Evolutionary conservation across 177 flowering plant genomes (phyloP).

Genomic region (Tripterygium wilfordii): DNA sequence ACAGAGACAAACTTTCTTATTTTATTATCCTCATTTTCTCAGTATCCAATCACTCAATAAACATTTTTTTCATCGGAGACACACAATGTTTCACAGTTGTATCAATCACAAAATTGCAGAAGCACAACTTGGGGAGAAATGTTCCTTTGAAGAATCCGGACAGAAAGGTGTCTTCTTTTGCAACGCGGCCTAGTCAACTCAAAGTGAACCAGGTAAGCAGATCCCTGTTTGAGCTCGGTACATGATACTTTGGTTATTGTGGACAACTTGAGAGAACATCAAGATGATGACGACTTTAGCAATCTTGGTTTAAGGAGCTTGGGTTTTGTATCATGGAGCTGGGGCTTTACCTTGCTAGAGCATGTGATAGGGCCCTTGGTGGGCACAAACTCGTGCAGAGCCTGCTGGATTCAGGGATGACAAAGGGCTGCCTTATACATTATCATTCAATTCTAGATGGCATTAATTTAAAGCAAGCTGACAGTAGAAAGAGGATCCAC

Average conservation of each 20-base stretch:
- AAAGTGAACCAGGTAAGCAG: constrained; percentile 2
- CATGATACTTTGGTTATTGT: constrained; percentile 2
- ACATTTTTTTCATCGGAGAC: too few species aligned
- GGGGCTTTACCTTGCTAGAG: constrained; percentile 64
- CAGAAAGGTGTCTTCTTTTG: constrained; percentile 77
- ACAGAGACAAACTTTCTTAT: too few species aligned
- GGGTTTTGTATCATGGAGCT: constrained; percentile 80
- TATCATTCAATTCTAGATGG: constrained; percentile 71
- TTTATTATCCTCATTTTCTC: not conserved
- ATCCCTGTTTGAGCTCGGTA: constrained; percentile 1
- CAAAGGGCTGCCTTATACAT: constrained; percentile 91
- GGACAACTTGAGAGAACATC: constrained; percentile 11
- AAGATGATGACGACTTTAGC: constrained; percentile 37
- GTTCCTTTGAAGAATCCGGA: constrained; percentile 74
- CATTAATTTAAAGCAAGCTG: constrained; percentile 27
- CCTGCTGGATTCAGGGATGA: constrained; percentile 61
- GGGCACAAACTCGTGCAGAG: constrained; percentile 66
- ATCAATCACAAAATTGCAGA: too few species aligned
- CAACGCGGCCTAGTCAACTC: constrained; percentile 35
- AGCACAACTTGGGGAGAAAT: constrained; percentile 81
- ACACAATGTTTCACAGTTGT: too few species aligned
- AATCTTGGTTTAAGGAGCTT: constrained; percentile 59
- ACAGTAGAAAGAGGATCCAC: constrained; percentile 20
- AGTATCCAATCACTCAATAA: too few species aligned
- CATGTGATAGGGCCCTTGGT: constrained; percentile 74